phyloP scores from a whole-genome alignment of 768 basidiomycete species.

The Tulasnella sp. region DNA sequence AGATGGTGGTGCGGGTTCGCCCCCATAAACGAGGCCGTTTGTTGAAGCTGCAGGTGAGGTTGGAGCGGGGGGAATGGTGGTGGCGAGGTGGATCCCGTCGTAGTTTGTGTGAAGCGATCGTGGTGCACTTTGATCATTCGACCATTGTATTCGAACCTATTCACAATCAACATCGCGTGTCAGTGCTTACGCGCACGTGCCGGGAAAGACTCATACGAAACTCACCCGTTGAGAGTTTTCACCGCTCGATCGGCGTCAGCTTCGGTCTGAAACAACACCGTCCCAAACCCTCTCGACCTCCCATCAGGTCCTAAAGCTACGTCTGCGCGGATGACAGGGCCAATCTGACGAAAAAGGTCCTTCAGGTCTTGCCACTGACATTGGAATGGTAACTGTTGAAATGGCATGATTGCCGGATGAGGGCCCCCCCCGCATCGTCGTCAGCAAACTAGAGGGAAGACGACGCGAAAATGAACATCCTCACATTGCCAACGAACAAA shows the following conservation, averaged over 20 bases:
- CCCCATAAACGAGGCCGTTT: not conserved
- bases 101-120: constrained; percentile 61
- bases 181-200: too few relatives aligned
- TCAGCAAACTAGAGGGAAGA: too few relatives aligned
- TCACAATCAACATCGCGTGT: not conserved
- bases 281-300: constrained; percentile 93
- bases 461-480: constrained; percentile 30
- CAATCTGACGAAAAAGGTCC: constrained; percentile 91
- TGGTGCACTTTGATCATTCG: constrained; percentile 82
- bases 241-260: constrained; percentile 78
- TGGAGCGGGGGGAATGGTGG: constrained; percentile 27
- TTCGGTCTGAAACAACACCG: constrained; percentile 86
- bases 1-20: not conserved
- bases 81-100: constrained; percentile 21
- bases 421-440: too few relatives aligned
- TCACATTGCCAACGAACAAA: constrained; percentile 83
- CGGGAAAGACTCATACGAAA: too few relatives aligned
- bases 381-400: constrained; percentile 72
- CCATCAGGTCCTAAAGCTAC: constrained; percentile 92
- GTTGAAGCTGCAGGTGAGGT: constrained; percentile 23
- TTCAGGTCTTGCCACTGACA: constrained; percentile 98
- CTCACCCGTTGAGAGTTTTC: constrained; percentile 84
- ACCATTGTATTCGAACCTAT: constrained; percentile 81
- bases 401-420: too few relatives aligned
- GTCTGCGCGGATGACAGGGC: constrained; percentile 91